These are phyloP conservation scores for Striga asiatica DNA, from an alignment of 257 asterid genomes.

Conservation along the genomic window DNA sequence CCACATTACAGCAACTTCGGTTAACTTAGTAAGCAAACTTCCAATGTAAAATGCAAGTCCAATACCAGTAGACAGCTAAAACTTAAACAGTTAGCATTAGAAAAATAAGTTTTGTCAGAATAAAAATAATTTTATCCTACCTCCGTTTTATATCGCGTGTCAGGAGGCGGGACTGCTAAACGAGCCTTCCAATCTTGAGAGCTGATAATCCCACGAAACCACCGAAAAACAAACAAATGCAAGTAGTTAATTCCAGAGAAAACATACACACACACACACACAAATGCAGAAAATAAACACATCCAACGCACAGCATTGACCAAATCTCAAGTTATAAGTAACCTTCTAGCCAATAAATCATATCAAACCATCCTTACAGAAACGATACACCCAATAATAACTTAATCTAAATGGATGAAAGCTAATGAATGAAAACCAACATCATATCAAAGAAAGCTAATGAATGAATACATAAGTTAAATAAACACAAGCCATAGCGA, in stretches of 20 bases:
- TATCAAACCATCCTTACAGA: not conserved
- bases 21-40: not conserved
- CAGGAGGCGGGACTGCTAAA: conserved; percentile 14
- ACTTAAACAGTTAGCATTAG: not conserved
- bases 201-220: not conserved
- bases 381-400: not conserved
- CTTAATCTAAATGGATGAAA: not conserved
- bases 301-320: not conserved
- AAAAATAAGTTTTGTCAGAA: not conserved
- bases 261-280: not conserved
- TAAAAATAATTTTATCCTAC: not conserved
- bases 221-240: not conserved
- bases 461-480: not conserved
- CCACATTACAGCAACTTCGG: not conserved
- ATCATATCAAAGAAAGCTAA: not conserved
- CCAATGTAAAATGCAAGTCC: not conserved
- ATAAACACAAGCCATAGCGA: not conserved
- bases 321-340: not conserved
- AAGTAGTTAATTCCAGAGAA: not conserved
- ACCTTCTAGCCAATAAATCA: not conserved
- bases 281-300: no score
- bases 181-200: conserved; percentile 23
- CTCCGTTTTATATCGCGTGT: conserved; percentile 22
- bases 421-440: not conserved
- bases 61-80: not conserved